These are phyloP conservation scores for Fonsecaea pedrosoi DNA, from an alignment of 2,329 filamentous ascomycete species.

Conservation along the genomic window DNA sequence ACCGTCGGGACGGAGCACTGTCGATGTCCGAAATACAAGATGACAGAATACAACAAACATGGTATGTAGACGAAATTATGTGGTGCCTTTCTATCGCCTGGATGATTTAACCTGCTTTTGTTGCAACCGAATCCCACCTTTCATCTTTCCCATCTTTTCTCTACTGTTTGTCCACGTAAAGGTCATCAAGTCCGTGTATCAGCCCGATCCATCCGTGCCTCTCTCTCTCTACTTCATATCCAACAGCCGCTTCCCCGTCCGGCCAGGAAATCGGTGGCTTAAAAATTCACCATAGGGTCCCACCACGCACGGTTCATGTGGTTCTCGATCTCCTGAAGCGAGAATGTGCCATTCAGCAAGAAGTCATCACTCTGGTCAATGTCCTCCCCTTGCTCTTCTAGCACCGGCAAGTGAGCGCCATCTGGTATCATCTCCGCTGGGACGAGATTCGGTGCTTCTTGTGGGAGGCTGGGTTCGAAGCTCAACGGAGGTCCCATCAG, in stretches of 20 bases:
- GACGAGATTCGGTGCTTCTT: neutral
- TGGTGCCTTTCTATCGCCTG: neutral
- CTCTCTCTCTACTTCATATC: too few relatives aligned
- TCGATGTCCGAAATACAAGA: neutral
- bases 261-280: neutral
- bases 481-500: neutral
- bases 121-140: too few relatives aligned
- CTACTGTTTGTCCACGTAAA: too few relatives aligned
- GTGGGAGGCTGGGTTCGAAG: neutral
- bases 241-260: too few relatives aligned
- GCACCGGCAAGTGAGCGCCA: neutral
- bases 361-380: neutral
- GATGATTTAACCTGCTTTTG: too few relatives aligned
- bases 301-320: neutral
- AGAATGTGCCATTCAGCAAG: neutral
- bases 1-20: neutral
- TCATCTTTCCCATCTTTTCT: too few relatives aligned
- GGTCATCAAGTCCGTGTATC: too few relatives aligned
- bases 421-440: neutral
- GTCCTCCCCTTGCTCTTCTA: neutral
- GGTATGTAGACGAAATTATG: neutral
- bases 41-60: neutral
- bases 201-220: too few relatives aligned
- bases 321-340: neutral
- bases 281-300: neutral